Conservation (phyloP, 208 protist genomes). For the Trypanosoma congolense region DNA sequence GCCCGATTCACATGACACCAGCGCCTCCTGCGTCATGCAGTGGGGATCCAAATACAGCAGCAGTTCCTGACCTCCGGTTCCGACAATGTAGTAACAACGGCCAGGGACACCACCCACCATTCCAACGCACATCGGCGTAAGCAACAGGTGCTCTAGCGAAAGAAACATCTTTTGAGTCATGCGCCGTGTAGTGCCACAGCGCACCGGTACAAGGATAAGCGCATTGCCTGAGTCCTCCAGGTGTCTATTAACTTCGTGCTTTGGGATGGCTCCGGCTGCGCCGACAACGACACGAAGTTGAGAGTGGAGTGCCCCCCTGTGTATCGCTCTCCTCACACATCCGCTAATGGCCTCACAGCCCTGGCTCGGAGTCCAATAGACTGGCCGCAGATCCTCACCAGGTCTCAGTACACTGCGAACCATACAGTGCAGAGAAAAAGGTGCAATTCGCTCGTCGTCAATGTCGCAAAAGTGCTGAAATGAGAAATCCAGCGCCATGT, state of each 20-base stretch:
- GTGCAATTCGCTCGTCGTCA: conserved; percentile 23
- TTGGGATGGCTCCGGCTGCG: conserved; percentile 38
- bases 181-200: conserved; percentile 28
- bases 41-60: conserved; percentile 79
- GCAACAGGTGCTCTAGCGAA: conserved; percentile 50
- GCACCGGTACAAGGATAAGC: conserved; percentile 58
- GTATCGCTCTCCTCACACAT: conserved; percentile 41
- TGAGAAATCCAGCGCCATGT: conserved; percentile 27
- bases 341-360: conserved; percentile 60
- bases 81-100: conserved; percentile 76
- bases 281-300: conserved; percentile 38
- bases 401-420: conserved; percentile 31
- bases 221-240: conserved; percentile 31
- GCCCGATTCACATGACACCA: conserved; percentile 18
- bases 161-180: conserved; percentile 56
- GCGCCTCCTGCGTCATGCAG: conserved; percentile 33
- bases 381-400: conserved; percentile 31
- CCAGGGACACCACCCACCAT: conserved; percentile 60
- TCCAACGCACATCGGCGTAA: conserved; percentile 48
- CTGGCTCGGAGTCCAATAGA: conserved; percentile 75
- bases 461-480: conserved; percentile 50
- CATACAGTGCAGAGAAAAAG: conserved; percentile 72
- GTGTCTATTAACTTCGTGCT: conserved; percentile 27
- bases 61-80: conserved; percentile 35
- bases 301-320: conserved; percentile 19